Evolutionary conservation across 306 rosid species (phyloP), one percentile per base, ranked within the genome.

Genomic region (Clitoria ternatea): DNA sequence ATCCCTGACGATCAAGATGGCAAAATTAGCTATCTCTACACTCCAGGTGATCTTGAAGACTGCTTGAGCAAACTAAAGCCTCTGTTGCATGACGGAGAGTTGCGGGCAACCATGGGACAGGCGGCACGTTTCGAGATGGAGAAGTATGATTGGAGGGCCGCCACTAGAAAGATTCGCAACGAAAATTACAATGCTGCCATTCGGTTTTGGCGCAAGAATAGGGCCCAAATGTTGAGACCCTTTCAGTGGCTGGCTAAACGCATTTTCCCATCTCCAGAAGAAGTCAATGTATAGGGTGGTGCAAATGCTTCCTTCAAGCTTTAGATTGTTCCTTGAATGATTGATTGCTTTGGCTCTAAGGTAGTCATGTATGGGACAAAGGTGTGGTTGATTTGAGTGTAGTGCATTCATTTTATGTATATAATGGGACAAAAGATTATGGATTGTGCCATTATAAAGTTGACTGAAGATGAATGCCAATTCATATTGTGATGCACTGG

Each of bases 131-230:
- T 74, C 55, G 99, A 95, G 79, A 91, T 84, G 92, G 99, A 95
- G 84, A 95, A 95, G 78, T 89, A 79, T 6, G 96, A 87, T 33
- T 95, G 99, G 99, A 95, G 80, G 70, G 99, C 96, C 39, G 97
- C 99, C 39, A 95, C 99, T 0, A 70, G 61, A 19, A 78, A 18
- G 5, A 91, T 95, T 10, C 92, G 97, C 47, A 91, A 95, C 0
- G 90, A 95, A 69, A 90, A 95, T 55, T 95, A 95, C 86, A 89
- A 80, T 29, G 85, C 96, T 0, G 99, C 97, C 61, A 91, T 89
- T 65, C 91, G 99, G 99, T 95, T 95, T 74, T 95, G 99, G 99
- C 93, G 92, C 80, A 95, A 82, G 91, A 89, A 91, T 72, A 84
- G 88, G 72, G 91, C 96, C 12, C 89, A 89, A 18, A 60, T 95